These are phyloP conservation scores for Boletus tylopilopsis DNA, from an alignment of 768 basidiomycete species.

Conservation along the genomic window DNA sequence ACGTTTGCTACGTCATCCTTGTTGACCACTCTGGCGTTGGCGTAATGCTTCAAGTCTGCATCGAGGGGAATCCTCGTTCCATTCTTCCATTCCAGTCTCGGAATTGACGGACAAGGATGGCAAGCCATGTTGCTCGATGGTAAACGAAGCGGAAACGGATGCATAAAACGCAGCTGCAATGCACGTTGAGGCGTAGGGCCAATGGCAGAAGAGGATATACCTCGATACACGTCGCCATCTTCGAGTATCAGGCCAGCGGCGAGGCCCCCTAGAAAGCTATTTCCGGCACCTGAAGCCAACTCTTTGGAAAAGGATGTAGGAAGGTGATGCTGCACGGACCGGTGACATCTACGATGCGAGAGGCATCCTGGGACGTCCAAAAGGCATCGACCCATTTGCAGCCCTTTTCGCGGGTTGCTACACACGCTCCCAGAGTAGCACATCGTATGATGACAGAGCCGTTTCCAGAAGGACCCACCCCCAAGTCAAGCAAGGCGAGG, in stretches of 20 bases:
- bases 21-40: slow-evolving; percentile 34
- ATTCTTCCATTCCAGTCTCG: slow-evolving; percentile 36
- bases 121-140: slow-evolving; percentile 78
- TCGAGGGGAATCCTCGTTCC: slow-evolving; percentile 71
- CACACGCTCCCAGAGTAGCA: slow-evolving; percentile 68
- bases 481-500: slow-evolving; percentile 53
- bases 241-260: slow-evolving; percentile 64
- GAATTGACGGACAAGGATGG: slow-evolving; percentile 43
- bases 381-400: slow-evolving; percentile 72
- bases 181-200: slow-evolving; percentile 14
- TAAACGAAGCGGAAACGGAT: slow-evolving; percentile 77
- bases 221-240: slow-evolving; percentile 59
- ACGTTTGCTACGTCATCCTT: slow-evolving; percentile 31
- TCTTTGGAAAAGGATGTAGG: slow-evolving; percentile 1
- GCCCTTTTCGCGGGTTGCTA: slow-evolving; percentile 40
- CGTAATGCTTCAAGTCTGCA: slow-evolving; percentile 53
- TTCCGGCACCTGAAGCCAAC: slow-evolving; percentile 69
- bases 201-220: slow-evolving; percentile 37
- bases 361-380: slow-evolving; percentile 48
- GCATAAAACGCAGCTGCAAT: slow-evolving; percentile 64
- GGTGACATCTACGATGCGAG: slow-evolving; percentile 75
- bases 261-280: slow-evolving; percentile 82
- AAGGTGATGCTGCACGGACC: slow-evolving; percentile 39
- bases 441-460: slow-evolving; percentile 74
- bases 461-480: slow-evolving; percentile 44